phyloP scores from a whole-genome alignment of 306 rosid genomes.

The Castanea sativa region DNA sequence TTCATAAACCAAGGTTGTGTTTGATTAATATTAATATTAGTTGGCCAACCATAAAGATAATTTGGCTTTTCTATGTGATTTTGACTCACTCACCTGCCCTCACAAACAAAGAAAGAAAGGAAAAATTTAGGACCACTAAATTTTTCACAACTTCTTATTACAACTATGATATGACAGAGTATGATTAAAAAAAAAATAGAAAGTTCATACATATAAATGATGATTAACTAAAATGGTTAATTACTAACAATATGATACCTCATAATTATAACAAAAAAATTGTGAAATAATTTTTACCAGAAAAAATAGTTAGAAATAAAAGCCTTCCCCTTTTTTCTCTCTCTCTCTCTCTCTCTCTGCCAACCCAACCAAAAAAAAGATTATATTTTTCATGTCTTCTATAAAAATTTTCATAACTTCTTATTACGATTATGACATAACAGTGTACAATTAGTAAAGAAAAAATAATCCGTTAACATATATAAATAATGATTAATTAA shows the following conservation, averaged over 20 bases:
- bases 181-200: too few species aligned
- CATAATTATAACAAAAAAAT: too few species aligned
- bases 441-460: too few species aligned
- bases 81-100: conserved; percentile 20
- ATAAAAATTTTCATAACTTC: fast-evolving
- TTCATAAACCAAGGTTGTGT: conserved; percentile 5
- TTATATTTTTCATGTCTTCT: not conserved
- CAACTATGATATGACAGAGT: too few species aligned
- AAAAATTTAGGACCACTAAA: too few species aligned
- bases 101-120: not conserved
- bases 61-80: conserved; percentile 6
- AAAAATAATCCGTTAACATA: too few species aligned
- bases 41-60: conserved; percentile 16
- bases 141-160: fast-evolving
- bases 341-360: not conserved
- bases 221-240: too few species aligned
- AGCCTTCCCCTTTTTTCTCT: not conserved
- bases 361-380: not conserved
- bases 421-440: fast-evolving
- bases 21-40: not conserved
- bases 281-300: too few species aligned
- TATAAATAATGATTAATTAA: too few species aligned
- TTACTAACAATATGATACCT: too few species aligned
- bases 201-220: too few species aligned
- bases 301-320: too few species aligned